phyloP scores from a whole-genome alignment of 768 basidiomycete species.

The Pisolithus orientalis region DNA sequence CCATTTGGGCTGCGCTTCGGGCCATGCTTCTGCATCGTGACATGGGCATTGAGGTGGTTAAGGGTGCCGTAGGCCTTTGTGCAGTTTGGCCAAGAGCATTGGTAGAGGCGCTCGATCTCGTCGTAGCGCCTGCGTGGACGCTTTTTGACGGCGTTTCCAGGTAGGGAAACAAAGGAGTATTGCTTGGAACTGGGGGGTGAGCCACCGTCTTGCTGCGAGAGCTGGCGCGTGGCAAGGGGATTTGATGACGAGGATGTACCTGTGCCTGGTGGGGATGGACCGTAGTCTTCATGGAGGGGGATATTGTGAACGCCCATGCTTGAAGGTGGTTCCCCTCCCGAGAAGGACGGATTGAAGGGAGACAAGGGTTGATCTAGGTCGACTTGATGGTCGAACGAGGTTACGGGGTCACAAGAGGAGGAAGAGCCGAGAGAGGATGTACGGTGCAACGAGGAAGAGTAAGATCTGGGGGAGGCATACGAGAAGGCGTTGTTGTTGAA shows the following conservation, averaged over 20 bases:
- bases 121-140: conserved; percentile 84
- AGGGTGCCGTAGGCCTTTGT: conserved; percentile 89
- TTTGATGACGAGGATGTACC: conserved; percentile 53
- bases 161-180: conserved; percentile 76
- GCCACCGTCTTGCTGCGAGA: conserved; percentile 13
- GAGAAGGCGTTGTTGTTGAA: conserved; percentile 34
- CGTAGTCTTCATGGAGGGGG: conserved; percentile 45
- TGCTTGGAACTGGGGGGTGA: conserved; percentile 52
- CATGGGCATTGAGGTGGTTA: conserved; percentile 97
- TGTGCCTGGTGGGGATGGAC: conserved; percentile 57
- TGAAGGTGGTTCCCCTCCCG: conserved; percentile 33
- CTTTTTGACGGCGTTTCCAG: conserved; percentile 77
- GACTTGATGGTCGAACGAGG: conserved; percentile 27
- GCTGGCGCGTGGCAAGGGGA: conserved; percentile 25
- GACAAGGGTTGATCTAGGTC: conserved; percentile 46
- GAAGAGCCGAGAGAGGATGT: conserved; percentile 39
- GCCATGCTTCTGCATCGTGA: conserved; percentile 98
- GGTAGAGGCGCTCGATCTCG: conserved; percentile 92
- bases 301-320: conserved; percentile 24
- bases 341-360: conserved; percentile 49
- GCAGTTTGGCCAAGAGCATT: conserved; percentile 74
- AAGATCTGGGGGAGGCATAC: conserved; percentile 28
- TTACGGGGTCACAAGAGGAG: conserved; percentile 31
- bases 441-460: conserved; percentile 39
- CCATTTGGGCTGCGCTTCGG: conserved; percentile 83